phyloP scores from a whole-genome alignment of 352 stramenopile species.

The Pythium dissimile region DNA sequence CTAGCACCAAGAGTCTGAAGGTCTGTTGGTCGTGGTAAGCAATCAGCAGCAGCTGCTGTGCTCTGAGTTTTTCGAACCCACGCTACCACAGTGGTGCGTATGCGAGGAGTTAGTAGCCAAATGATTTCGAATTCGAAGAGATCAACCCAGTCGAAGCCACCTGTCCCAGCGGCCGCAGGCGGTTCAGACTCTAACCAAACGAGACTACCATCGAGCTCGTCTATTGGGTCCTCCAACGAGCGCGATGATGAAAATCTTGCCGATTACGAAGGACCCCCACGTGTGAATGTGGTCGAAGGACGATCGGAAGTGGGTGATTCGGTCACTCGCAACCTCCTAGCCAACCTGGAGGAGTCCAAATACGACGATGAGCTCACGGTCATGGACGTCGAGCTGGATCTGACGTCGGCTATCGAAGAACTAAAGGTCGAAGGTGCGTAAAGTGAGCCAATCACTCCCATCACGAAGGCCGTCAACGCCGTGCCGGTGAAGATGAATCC shows the following conservation, averaged over 20 bases:
- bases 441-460: neutral
- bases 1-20: conserved; percentile 7
- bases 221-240: neutral
- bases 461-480: neutral
- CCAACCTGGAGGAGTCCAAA: neutral
- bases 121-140: conserved; percentile 4
- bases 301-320: neutral
- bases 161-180: neutral
- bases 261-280: neutral
- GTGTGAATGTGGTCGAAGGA: neutral
- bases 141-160: neutral
- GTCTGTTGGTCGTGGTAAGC: neutral
- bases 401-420: neutral
- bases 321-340: neutral
- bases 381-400: neutral
- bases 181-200: neutral
- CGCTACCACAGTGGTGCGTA: conserved; percentile 17
- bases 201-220: neutral
- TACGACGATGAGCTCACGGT: neutral
- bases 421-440: neutral
- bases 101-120: neutral
- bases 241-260: neutral
- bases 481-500: neutral
- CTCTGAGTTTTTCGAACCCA: neutral
- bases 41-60: conserved; percentile 1